Evolutionary conservation across 2,329 filamentous ascomycete species (phyloP).

Genomic region (Tolypocladium nubicola): DNA sequence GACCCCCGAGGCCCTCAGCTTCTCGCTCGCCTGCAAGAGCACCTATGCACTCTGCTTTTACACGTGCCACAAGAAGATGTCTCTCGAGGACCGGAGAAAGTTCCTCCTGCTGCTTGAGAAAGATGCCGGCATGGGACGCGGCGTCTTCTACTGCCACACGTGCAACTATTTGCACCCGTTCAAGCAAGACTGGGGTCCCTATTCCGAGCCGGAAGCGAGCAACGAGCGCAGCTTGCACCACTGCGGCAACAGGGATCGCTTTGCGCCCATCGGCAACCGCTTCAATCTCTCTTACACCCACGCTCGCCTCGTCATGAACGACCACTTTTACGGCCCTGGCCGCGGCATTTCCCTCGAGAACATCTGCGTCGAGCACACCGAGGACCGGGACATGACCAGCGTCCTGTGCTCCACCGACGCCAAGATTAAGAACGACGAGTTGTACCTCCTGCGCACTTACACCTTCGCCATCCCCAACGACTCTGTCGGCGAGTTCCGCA

Average conservation of each 20-base stretch:
- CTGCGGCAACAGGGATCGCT: conserved; percentile 8
- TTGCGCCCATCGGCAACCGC: conserved; percentile 9
- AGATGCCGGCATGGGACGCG: conserved; percentile 6
- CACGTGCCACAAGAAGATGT: conserved; percentile 1
- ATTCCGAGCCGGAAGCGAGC: not conserved
- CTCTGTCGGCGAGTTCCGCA: conserved; percentile 6
- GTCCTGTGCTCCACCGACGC: conserved; percentile 9
- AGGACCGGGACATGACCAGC: conserved; percentile 1
- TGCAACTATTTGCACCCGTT: conserved; percentile 10
- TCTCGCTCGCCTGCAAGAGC: conserved; percentile 8
- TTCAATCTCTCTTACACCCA: conserved; percentile 9
- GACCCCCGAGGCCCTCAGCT: conserved; percentile 4
- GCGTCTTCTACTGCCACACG: conserved; percentile 8
- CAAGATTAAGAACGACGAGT: conserved; percentile 8
- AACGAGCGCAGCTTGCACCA: not conserved
- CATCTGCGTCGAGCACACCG: conserved; percentile 8
- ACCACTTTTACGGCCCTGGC: conserved; percentile 9
- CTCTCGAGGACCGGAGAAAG: conserved; percentile 1
- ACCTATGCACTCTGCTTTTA: conserved; percentile 3
- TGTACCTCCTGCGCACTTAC: conserved; percentile 10
- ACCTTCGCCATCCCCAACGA: conserved; percentile 4
- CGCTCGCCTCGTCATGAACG: conserved; percentile 11
- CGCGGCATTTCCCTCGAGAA: conserved; percentile 9
- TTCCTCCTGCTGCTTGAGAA: conserved; percentile 8
- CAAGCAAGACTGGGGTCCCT: conserved; percentile 6